Conservation (phyloP, 2,329 filamentous ascomycete species). For the Cladobotryum protrusum region DNA sequence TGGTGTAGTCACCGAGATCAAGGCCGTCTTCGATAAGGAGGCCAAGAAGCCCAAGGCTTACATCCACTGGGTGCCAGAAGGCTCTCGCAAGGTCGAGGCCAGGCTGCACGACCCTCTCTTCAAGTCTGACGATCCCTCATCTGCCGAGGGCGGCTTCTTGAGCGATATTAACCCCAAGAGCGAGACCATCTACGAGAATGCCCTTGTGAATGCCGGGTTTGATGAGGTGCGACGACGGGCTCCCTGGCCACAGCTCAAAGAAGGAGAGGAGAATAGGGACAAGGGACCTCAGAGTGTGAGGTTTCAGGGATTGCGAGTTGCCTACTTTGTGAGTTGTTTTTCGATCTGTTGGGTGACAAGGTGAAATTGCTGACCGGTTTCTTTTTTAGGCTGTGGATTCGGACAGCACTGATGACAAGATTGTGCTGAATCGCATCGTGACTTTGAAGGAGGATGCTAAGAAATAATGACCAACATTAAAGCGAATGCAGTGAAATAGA, state of each 20-base stretch:
- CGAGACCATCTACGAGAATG: constrained; percentile 65
- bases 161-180: constrained; percentile 75
- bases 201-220: constrained; percentile 73
- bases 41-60: constrained; percentile 66
- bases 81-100: constrained; percentile 60
- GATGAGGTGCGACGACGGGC: constrained; percentile 64
- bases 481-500: background rate
- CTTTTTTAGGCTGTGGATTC: constrained; percentile 55
- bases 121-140: constrained; percentile 71
- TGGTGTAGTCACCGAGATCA: constrained; percentile 60
- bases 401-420: constrained; percentile 64
- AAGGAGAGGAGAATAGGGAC: constrained; percentile 46
- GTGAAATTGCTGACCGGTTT: background rate
- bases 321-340: constrained; percentile 58
- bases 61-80: constrained; percentile 77
- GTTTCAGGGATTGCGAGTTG: constrained; percentile 82
- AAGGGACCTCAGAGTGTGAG: constrained; percentile 64
- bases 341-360: background rate
- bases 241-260: constrained; percentile 72
- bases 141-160: constrained; percentile 70
- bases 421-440: constrained; percentile 83
- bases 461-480: constrained; percentile 1
- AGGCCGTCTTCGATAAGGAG: constrained; percentile 58
- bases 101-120: constrained; percentile 75
- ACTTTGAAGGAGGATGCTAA: constrained; percentile 68